These are phyloP conservation scores for Achlya hypogyna DNA, from an alignment of 352 stramenopile genomes.

Conservation along the genomic window DNA sequence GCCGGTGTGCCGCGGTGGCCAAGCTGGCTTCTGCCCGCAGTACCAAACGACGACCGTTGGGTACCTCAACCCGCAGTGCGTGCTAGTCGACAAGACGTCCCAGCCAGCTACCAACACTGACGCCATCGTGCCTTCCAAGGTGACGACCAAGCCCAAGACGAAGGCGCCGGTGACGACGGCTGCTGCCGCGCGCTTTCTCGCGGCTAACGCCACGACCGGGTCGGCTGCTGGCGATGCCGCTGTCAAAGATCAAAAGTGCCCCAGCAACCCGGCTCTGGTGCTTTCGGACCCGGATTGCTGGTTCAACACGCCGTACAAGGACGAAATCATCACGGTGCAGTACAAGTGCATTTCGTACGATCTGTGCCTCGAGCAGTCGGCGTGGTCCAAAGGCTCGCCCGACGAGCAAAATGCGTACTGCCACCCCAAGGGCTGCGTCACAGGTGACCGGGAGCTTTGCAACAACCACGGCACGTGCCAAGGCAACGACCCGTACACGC, in stretches of 20 bases:
- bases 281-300: slow-evolving; percentile 7
- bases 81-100: slow-evolving; percentile 57
- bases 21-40: slow-evolving; percentile 65
- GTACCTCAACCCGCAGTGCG: slow-evolving; percentile 75
- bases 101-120: background rate
- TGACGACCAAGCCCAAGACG: background rate
- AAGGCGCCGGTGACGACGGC: background rate
- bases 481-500: slow-evolving; percentile 13
- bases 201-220: background rate
- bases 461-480: slow-evolving; percentile 64
- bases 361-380: slow-evolving; percentile 14
- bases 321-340: background rate
- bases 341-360: slow-evolving; percentile 15
- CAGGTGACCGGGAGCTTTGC: slow-evolving; percentile 18
- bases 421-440: slow-evolving; percentile 13
- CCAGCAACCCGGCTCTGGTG: background rate
- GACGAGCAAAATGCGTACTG: slow-evolving; percentile 13
- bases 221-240: background rate
- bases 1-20: slow-evolving; percentile 56
- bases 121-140: background rate
- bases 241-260: slow-evolving; percentile 10
- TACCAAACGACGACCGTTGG: slow-evolving; percentile 60
- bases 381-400: background rate
- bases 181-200: background rate
- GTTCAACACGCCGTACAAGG: slow-evolving; percentile 8